phyloP scores from a whole-genome alignment of 2,329 filamentous ascomycete genomes.

The Mycosphaerelloides madeirae region DNA sequence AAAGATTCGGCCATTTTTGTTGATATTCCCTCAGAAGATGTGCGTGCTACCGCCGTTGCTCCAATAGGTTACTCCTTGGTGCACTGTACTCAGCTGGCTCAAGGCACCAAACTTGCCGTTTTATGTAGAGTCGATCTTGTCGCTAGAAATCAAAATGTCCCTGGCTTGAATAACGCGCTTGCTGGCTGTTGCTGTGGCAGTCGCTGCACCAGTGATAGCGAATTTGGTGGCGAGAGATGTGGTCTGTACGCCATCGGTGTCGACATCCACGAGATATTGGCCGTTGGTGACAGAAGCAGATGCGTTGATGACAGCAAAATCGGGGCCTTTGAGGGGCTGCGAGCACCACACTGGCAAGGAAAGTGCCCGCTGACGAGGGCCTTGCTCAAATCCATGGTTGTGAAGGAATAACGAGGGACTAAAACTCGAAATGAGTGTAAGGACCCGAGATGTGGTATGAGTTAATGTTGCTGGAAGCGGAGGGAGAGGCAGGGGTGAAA shows the following conservation, averaged over 20 bases:
- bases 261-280: slow-evolving; percentile 6
- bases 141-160: not conserved
- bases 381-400: no score
- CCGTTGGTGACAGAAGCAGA: slow-evolving; percentile 16
- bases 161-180: slow-evolving; percentile 11
- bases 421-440: no score
- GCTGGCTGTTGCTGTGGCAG: slow-evolving; percentile 7
- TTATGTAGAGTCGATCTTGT: slow-evolving; percentile 1
- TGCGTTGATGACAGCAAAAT: slow-evolving; percentile 13
- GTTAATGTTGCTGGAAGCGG: no score
- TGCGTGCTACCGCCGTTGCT: slow-evolving; percentile 3
- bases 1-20: slow-evolving; percentile 7
- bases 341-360: no score
- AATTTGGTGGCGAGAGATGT: slow-evolving; percentile 17
- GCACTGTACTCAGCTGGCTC: slow-evolving; percentile 1
- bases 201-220: slow-evolving; percentile 14
- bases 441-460: no score
- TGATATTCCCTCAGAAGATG: slow-evolving; percentile 8
- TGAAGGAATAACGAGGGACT: no score
- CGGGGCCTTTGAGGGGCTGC: slow-evolving; percentile 13
- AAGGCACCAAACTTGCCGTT: not conserved
- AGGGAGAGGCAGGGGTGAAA: no score
- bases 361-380: no score
- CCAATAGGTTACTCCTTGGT: slow-evolving; percentile 1
- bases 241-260: slow-evolving; percentile 11